A percentile compares a stretch with the other conserved stretches of the same genome.
phyloP scores from a whole-genome alignment of 345 rosid species.

The Diplotaxis tenuifolia region DNA sequence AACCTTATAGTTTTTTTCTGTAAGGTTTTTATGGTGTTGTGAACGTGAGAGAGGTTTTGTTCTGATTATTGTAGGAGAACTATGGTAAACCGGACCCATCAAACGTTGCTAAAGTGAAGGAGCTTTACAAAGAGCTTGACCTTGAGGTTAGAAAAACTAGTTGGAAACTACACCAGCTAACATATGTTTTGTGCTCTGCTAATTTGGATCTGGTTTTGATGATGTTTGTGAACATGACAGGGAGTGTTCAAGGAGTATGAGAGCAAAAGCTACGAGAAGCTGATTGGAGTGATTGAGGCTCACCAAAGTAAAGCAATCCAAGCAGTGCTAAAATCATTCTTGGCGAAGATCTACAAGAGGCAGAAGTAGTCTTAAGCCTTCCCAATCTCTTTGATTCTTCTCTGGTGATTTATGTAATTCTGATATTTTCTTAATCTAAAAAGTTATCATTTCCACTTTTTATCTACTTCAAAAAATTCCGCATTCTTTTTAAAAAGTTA shows the following conservation, averaged over 20 bases:
- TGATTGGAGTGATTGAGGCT: conserved; percentile 57
- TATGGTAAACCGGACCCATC: conserved; percentile 67
- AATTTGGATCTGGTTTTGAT: conserved; percentile 21
- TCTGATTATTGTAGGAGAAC: conserved; percentile 50
- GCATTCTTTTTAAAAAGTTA: neutral
- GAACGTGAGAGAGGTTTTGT: conserved; percentile 20
- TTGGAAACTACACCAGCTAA: neutral
- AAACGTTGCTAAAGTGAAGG: conserved; percentile 66
- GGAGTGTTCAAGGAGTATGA: conserved; percentile 68
- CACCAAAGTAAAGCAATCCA: conserved; percentile 73
- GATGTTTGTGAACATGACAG: conserved; percentile 32
- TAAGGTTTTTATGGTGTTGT: neutral
- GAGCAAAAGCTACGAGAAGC: conserved; percentile 70
- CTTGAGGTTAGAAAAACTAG: conserved; percentile 57
- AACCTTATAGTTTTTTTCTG: neutral
- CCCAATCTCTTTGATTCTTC: conserved; percentile 6
- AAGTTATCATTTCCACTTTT: neutral
- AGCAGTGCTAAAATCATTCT: conserved; percentile 79
- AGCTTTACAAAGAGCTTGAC: conserved; percentile 64
- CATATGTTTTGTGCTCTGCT: conserved; percentile 2
- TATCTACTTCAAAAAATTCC: neutral
- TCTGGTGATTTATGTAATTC: conserved; percentile 26
- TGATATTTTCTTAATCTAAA: neutral
- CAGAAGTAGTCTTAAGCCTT: conserved; percentile 45
- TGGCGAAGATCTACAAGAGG: conserved; percentile 91